Conservation (phyloP, 2,329 filamentous ascomycete genomes). For the Paecilomyces formosus region DNA sequence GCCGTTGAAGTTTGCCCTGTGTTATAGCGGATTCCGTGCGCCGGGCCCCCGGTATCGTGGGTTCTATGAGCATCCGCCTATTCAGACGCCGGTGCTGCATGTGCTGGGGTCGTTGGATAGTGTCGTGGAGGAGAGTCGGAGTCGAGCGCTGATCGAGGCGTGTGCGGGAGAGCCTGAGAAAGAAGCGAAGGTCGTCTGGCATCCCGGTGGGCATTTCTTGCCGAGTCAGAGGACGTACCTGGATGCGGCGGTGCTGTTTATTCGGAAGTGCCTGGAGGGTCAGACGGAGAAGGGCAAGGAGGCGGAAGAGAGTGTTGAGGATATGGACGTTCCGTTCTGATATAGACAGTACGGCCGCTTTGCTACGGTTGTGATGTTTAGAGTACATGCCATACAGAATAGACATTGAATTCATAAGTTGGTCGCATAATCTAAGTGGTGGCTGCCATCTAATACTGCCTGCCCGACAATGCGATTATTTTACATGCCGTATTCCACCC, state of each 20-base stretch:
- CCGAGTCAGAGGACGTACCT: constrained; percentile 76
- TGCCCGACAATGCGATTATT: constrained; percentile 22
- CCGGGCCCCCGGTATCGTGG: constrained; percentile 54
- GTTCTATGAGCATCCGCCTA: constrained; percentile 63
- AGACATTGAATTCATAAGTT: neutral
- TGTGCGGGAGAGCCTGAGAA: constrained; percentile 50
- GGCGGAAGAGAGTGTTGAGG: constrained; percentile 53
- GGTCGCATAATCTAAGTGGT: neutral
- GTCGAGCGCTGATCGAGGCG: constrained; percentile 58
- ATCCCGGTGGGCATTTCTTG: constrained; percentile 87
- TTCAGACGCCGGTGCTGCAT: constrained; percentile 72
- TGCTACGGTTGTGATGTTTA: neutral
- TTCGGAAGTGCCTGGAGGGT: constrained; percentile 47
- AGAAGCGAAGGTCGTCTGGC: constrained; percentile 53
- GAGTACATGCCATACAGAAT: neutral
- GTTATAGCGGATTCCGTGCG: constrained; percentile 71
- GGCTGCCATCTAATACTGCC: neutral
- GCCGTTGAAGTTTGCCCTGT: constrained; percentile 62
- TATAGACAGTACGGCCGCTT: neutral
- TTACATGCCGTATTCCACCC: constrained; percentile 15
- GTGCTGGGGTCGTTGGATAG: constrained; percentile 78
- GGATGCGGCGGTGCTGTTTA: constrained; percentile 66
- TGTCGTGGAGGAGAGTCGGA: constrained; percentile 74
- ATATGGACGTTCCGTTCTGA: constrained; percentile 62
- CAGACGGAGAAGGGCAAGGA: constrained; percentile 23